A percentile compares a stretch with the other conserved stretches of the same genome.
Evolutionary conservation across 768 basidiomycete species (phyloP).

Genomic region (Sarcomyxa edulis): DNA sequence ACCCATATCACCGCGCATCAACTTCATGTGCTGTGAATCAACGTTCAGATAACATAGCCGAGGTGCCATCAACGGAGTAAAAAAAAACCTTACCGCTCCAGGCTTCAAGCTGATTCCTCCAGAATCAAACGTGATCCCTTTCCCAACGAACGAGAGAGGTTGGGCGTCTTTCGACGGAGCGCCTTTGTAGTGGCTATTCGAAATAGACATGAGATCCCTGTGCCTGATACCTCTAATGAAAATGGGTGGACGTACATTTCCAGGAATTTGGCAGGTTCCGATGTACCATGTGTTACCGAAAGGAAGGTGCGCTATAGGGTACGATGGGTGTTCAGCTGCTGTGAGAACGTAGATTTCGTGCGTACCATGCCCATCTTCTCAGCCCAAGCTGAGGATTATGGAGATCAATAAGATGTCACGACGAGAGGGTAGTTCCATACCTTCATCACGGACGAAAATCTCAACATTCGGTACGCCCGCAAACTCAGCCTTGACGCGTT

Average conservation of each 20-base stretch:
- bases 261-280: conserved; percentile 81
- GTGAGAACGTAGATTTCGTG: conserved; percentile 5
- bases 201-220: too few species aligned
- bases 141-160: conserved; percentile 77
- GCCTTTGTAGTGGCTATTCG: conserved; percentile 86
- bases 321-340: background rate
- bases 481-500: conserved; percentile 67
- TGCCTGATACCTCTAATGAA: background rate
- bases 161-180: conserved; percentile 45
- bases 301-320: conserved; percentile 67
- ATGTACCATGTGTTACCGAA: conserved; percentile 77
- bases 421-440: conserved; percentile 30
- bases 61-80: background rate
- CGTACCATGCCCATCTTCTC: conserved; percentile 75
- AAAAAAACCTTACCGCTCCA: conserved; percentile 39
- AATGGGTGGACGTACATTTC: conserved; percentile 54
- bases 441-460: conserved; percentile 68
- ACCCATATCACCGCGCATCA: conserved; percentile 89
- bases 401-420: conserved; percentile 3
- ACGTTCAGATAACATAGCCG: background rate
- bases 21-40: conserved; percentile 66
- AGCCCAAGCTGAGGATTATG: conserved; percentile 59
- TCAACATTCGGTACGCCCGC: conserved; percentile 61
- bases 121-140: conserved; percentile 87
- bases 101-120: conserved; percentile 88